phyloP scores from a whole-genome alignment of 2,329 filamentous ascomycete species.

The Pseudogymnoascus sp. region DNA sequence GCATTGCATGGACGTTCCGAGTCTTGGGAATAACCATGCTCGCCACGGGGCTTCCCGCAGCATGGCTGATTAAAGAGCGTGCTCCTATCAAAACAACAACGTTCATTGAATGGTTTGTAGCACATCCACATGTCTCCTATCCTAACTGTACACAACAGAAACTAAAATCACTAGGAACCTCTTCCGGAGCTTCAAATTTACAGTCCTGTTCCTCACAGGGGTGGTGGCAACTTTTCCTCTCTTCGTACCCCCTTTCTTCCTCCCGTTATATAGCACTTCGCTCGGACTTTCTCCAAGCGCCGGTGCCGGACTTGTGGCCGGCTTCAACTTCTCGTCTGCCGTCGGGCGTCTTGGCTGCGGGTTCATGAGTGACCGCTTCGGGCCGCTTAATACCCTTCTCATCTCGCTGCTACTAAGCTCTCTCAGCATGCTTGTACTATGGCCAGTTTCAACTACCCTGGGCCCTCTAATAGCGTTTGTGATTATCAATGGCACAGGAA shows the following conservation, averaged over 20 bases:
- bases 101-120: conserved; percentile 43
- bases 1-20: conserved; percentile 45
- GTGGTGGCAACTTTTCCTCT: conserved; percentile 53
- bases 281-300: conserved; percentile 46
- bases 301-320: conserved; percentile 52
- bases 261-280: conserved; percentile 48
- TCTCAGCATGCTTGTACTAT: conserved; percentile 52
- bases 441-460: conserved; percentile 51
- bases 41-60: conserved; percentile 48
- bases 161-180: conserved; percentile 34
- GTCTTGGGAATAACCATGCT: conserved; percentile 46
- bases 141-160: neutral
- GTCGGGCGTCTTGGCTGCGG: conserved; percentile 50
- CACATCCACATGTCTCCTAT: neutral
- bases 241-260: conserved; percentile 54
- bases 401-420: conserved; percentile 44
- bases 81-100: conserved; percentile 31
- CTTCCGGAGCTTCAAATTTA: conserved; percentile 46
- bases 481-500: conserved; percentile 51
- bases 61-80: conserved; percentile 45
- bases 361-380: conserved; percentile 45
- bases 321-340: conserved; percentile 54
- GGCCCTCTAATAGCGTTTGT: conserved; percentile 50
- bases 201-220: conserved; percentile 45
- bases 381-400: conserved; percentile 49